These are phyloP conservation scores for Claviceps paspali DNA, from an alignment of 2,329 filamentous ascomycete species.

Conservation along the genomic window DNA sequence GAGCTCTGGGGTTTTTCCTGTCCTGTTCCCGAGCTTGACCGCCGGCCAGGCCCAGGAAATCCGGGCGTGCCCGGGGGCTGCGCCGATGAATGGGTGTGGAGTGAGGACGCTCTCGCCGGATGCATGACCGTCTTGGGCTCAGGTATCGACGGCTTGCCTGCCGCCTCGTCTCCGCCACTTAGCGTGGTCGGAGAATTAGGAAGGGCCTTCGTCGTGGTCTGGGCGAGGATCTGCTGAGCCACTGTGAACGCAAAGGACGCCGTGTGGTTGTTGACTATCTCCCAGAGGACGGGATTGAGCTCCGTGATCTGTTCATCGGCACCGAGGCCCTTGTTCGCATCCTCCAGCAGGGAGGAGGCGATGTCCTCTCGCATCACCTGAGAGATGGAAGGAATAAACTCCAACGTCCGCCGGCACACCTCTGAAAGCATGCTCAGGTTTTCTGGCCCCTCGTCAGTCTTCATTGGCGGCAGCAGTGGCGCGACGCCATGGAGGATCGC, in stretches of 20 bases:
- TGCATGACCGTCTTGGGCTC: constrained; percentile 60
- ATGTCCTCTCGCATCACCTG: constrained; percentile 70
- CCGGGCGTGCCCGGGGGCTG: constrained; percentile 33
- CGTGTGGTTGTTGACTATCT: constrained; percentile 57
- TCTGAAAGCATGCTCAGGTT: constrained; percentile 72
- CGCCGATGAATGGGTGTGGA: constrained; percentile 26
- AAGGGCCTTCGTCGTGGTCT: constrained; percentile 54
- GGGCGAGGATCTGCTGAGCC: constrained; percentile 59
- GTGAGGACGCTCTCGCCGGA: constrained; percentile 48
- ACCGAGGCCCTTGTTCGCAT: constrained; percentile 22
- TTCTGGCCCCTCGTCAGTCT: constrained; percentile 47
- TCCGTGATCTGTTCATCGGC: constrained; percentile 11
- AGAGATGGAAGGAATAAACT: constrained; percentile 70
- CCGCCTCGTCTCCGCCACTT: constrained; percentile 29
- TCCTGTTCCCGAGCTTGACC: constrained; percentile 24
- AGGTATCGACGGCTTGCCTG: constrained; percentile 46
- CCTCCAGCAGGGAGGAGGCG: constrained; percentile 37
- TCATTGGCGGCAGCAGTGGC: constrained; percentile 30
- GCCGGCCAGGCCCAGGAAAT: constrained; percentile 34
- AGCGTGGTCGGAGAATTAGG: constrained; percentile 49
- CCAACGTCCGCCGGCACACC: constrained; percentile 65
- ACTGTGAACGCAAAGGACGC: constrained; percentile 66
- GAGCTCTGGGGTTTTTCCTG: constrained; percentile 22
- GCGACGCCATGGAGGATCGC: constrained; percentile 42
- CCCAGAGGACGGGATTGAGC: constrained; percentile 24